Conservation (phyloP, 2,329 filamentous ascomycete genomes). For the Zymoseptoria crescenta region DNA sequence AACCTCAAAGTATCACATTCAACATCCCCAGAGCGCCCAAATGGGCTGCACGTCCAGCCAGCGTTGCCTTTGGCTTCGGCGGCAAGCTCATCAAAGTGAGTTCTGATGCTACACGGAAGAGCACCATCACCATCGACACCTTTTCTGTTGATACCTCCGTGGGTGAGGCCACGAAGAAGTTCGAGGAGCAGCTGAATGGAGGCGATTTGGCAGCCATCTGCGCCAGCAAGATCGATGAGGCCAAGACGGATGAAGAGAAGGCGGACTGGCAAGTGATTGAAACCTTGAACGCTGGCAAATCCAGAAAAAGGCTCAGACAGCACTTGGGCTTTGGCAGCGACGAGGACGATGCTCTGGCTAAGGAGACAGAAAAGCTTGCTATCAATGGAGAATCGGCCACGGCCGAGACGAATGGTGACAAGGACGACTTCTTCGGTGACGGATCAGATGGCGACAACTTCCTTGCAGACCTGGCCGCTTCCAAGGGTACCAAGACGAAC, state of each 20-base stretch:
- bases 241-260: constrained; percentile 83
- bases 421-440: constrained; percentile 64
- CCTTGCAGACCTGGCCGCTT: constrained; percentile 72
- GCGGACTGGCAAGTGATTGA: constrained; percentile 94
- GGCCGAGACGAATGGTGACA: constrained; percentile 22
- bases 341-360: constrained; percentile 40
- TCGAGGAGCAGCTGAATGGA: constrained; percentile 71
- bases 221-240: constrained; percentile 64
- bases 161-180: constrained; percentile 74
- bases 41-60: constrained; percentile 79
- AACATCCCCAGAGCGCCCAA: constrained; percentile 76
- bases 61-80: constrained; percentile 89
- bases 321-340: constrained; percentile 77
- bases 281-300: constrained; percentile 74
- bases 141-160: constrained; percentile 84
- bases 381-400: constrained; percentile 50
- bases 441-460: constrained; percentile 73
- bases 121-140: constrained; percentile 74
- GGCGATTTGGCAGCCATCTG: constrained; percentile 75
- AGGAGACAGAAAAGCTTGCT: constrained; percentile 32
- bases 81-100: constrained; percentile 79
- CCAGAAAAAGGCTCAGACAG: constrained; percentile 77
- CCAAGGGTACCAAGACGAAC: constrained; percentile 86
- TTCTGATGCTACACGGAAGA: constrained; percentile 56
- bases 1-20: constrained; percentile 85